Conservation (phyloP, 2,329 filamentous ascomycete genomes). For the Aspergillus cejpii region DNA sequence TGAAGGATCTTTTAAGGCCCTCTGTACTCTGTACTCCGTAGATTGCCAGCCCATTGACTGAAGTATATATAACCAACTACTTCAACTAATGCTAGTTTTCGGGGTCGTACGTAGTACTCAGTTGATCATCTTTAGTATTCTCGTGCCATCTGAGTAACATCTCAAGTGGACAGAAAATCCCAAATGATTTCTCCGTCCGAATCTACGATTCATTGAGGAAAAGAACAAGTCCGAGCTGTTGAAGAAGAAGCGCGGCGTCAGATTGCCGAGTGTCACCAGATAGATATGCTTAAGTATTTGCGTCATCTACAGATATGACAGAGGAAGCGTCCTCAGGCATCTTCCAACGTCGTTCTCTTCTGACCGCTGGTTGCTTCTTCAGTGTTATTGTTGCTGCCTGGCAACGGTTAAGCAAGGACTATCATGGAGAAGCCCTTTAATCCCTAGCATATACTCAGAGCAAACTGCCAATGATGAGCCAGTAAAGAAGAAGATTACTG, state of each 20-base stretch:
- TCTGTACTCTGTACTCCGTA: too few species aligned
- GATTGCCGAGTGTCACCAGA: conserved; percentile 1
- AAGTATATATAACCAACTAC: too few species aligned
- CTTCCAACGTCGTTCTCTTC: conserved; percentile 36
- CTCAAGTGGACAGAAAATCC: conserved; percentile 15
- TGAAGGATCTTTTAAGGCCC: too few species aligned
- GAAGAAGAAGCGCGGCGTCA: too few species aligned
- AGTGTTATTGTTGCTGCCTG: conserved; percentile 37
- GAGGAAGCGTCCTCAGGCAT: conserved; percentile 33
- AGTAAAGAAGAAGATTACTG: conserved; percentile 32
- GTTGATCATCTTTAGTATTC: not conserved
- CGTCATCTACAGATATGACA: too few species aligned
- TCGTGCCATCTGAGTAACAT: not conserved
- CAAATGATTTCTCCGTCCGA: conserved; percentile 16
- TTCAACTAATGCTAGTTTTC: too few species aligned
- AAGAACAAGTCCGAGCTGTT: too few species aligned
- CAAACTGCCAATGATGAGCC: conserved; percentile 22
- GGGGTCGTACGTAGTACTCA: too few species aligned
- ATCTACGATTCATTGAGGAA: conserved; percentile 6
- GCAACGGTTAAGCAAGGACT: conserved; percentile 50
- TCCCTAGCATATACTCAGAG: conserved; percentile 36
- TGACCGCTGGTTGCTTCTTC: conserved; percentile 38
- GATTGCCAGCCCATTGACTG: too few species aligned
- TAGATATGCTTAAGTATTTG: conserved; percentile 21
- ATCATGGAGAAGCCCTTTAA: conserved; percentile 39